Evolutionary conservation across 1,139 yeast genomes (phyloP), one percentile per base, ranked within the genome.

Genomic region (Diutina mesorugosa): DNA sequence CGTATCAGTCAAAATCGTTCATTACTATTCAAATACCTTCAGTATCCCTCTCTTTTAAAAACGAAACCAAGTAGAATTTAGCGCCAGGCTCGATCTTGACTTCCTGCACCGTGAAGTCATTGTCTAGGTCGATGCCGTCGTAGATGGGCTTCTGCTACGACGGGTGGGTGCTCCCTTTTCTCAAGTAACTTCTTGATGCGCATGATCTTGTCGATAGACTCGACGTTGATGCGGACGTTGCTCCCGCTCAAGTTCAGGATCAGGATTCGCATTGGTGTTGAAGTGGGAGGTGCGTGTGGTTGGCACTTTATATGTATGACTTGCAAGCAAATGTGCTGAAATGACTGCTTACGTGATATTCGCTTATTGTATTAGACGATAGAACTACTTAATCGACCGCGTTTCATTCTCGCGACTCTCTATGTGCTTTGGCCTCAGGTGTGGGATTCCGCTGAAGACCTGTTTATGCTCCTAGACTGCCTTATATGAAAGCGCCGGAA

Each of bases 361-460:
- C 9, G 12, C 38, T 10, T 2, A 1, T 10, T 8, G 10, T 35
- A 10, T 10, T 35, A 10, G 10, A 2, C 38, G 38, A 32, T 2
- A 32, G 2, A 21, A 32, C 12, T 32, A 10, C 38, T 8, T 9
- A 8, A 2, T 9, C 8, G 12, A 32, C 26, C 26, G 26, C 26
- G 8, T 45, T 10, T 4, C 29, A 76, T 76, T 80, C 65, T 76
- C 41, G 72, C 77, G 12, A 76, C 80, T 2, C 80, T 80, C 3
- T 58, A 60, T n/a, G 61, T 73, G 30, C 59, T 74, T 55, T 72
- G 72, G 61, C 76, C 72, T 30, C 67, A 67, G 56, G 96, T 91
- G 4, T 93, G 93, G 66, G 98, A 93, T 65, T 98, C 98, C 0
- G 81, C 96, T 0, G 99, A 93, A 64, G 99, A 93, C 71, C 81